phyloP scores from a whole-genome alignment of 441 rosid genomes.

The Capsella rubella region DNA sequence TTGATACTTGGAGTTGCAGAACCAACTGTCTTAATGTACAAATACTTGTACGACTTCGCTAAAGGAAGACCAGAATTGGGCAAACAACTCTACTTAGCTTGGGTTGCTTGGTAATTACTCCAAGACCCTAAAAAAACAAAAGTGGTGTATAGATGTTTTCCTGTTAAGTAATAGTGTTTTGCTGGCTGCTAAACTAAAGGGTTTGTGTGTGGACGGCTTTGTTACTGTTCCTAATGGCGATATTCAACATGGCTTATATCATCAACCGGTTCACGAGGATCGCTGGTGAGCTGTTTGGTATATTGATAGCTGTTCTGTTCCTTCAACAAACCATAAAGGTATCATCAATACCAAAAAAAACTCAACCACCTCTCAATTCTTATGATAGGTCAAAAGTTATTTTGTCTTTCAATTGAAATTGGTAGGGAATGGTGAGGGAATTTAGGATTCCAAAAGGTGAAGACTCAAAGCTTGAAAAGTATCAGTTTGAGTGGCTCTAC shows the following conservation, averaged over 20 bases:
- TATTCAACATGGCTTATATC: slow-evolving; percentile 64
- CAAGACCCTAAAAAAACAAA: not conserved
- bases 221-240: slow-evolving; percentile 66
- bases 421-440: slow-evolving; percentile 72
- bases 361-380: not conserved
- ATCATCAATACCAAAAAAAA: slow-evolving; percentile 21
- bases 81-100: slow-evolving; percentile 65
- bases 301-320: slow-evolving; percentile 83
- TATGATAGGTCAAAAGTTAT: slow-evolving; percentile 3
- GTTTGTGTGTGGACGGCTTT: slow-evolving; percentile 88
- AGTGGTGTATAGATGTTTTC: not conserved
- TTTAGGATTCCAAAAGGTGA: slow-evolving; percentile 60
- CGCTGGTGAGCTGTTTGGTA: slow-evolving; percentile 86
- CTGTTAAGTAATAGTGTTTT: slow-evolving; percentile 12
- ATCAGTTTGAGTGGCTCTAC: slow-evolving; percentile 76
- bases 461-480: slow-evolving; percentile 54
- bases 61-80: slow-evolving; percentile 66
- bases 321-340: slow-evolving; percentile 86
- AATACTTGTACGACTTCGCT: slow-evolving; percentile 72
- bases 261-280: slow-evolving; percentile 76
- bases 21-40: slow-evolving; percentile 89
- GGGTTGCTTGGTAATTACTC: slow-evolving; percentile 77
- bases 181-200: slow-evolving; percentile 48
- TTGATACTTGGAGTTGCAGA: slow-evolving; percentile 87
- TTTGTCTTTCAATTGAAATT: not conserved